Base-by-base conservation (phyloP, 129 eudicot genomes). In the Pulicaria dysenterica region DNA sequence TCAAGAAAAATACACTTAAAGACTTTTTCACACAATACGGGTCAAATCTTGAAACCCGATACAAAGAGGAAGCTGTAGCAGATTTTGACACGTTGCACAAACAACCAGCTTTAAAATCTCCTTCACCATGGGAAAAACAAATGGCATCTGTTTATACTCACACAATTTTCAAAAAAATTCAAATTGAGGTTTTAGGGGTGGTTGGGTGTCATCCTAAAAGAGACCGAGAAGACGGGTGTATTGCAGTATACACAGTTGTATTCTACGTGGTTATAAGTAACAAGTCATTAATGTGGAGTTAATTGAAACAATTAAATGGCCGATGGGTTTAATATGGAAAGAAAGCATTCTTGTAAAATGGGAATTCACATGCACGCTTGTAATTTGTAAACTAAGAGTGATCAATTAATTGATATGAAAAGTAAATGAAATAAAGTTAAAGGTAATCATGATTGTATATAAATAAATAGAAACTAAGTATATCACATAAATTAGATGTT, bases 21-120 rank as follows among this genome's bases (percentile, higher is more conserved):
- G 80, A 80, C 54, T 75, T 80, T 10, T 51, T 74, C 4, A 56
- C 67, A 62, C 84, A 80, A 41, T 75, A 80, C 37, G 62, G 77
- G 3, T 74, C 41, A 5, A 74, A 74, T 68, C 60, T 80, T 9
- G 77, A 75, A 74, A 80, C 73, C 70, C 79, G 80, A 2, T 74
- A 74, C 47, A 60, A 74, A 70, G 84, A 74, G 37, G 84, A 80
- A 44, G 80, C 84, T 5, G 14, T 80, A 2, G 84, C 80, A 1
- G 84, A 80, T 45, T 73, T 80, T 8, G 84, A 80, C 47, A 80
- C 84, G 4, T 80, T 77, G 8, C 74, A 74, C 54, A 80, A 80
- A 74, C 84, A 74, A 62, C 84, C 84, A 6, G 84, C 84, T 3
- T 44, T 74, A 15, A 80, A 69, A 69, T 80, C 84, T 4, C 84